Conservation (phyloP, 495 filamentous ascomycete species). For the Aspergillus nanangensis region DNA sequence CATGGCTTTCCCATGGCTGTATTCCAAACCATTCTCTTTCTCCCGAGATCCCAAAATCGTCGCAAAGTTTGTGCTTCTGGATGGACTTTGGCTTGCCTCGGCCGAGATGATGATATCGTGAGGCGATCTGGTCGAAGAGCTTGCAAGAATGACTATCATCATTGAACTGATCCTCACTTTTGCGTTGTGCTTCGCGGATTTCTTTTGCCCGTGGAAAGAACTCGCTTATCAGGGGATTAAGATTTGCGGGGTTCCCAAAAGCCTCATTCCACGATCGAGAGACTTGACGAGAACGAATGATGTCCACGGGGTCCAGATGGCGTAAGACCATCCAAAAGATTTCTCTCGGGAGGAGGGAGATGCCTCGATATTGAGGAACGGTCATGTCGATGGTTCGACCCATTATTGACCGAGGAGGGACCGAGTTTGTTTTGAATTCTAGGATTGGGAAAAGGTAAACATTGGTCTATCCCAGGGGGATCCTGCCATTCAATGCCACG, state of each 20-base stretch:
- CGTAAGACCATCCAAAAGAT: slow-evolving; percentile 39
- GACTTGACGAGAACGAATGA: slow-evolving; percentile 52
- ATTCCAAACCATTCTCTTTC: slow-evolving; percentile 45
- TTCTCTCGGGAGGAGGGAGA: slow-evolving; percentile 36
- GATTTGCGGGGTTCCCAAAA: slow-evolving; percentile 45
- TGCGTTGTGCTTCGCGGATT: slow-evolving; percentile 27
- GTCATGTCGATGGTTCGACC: not conserved
- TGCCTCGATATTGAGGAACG: slow-evolving; percentile 5
- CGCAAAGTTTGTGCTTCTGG: slow-evolving; percentile 40
- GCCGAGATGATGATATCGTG: slow-evolving; percentile 53
- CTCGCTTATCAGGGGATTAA: slow-evolving; percentile 43
- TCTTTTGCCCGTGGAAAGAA: slow-evolving; percentile 54
- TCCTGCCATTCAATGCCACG: too few relatives aligned
- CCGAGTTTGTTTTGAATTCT: too few relatives aligned
- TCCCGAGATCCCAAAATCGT: slow-evolving; percentile 29
- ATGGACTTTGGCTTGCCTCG: slow-evolving; percentile 44
- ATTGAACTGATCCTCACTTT: not conserved
- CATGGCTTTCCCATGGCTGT: slow-evolving; percentile 52
- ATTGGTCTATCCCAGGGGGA: too few relatives aligned
- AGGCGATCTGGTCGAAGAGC: slow-evolving; percentile 49
- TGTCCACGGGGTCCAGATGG: slow-evolving; percentile 45
- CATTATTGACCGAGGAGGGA: not conserved
- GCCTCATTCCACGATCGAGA: slow-evolving; percentile 49
- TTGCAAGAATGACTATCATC: slow-evolving; percentile 28
- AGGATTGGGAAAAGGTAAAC: too few relatives aligned